Conservation (phyloP, 2,329 filamentous ascomycete species). For the Paraconiothyrium brasiliense region DNA sequence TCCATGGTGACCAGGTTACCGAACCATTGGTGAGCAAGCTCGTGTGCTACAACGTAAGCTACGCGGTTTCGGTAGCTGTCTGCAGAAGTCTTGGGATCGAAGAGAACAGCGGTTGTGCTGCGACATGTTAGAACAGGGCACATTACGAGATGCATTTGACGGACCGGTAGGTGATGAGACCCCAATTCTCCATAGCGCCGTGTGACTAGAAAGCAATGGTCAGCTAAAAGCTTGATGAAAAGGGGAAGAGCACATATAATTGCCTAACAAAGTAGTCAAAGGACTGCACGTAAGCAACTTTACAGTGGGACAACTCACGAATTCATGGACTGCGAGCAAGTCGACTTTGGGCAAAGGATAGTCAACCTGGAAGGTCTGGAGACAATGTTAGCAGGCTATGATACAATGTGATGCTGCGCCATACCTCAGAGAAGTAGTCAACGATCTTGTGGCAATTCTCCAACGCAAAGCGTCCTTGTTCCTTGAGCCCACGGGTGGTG, state of each 20-base stretch:
- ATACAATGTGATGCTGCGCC: slow-evolving; percentile 3
- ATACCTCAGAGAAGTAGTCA: slow-evolving; percentile 88
- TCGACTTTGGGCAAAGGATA: slow-evolving; percentile 95
- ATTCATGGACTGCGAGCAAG: slow-evolving; percentile 94
- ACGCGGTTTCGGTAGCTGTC: slow-evolving; percentile 91
- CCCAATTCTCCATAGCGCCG: slow-evolving; percentile 99
- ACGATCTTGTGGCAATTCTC: slow-evolving; percentile 93
- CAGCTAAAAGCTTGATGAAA: slow-evolving; percentile 40
- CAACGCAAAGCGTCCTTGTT: slow-evolving; percentile 88
- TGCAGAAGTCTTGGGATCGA: slow-evolving; percentile 91
- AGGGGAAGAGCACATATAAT: slow-evolving; percentile 51
- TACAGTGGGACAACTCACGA: slow-evolving; percentile 64
- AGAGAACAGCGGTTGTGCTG: slow-evolving; percentile 89
- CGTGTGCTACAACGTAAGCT: slow-evolving; percentile 97
- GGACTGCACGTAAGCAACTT: slow-evolving; percentile 6
- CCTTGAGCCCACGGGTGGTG: slow-evolving; percentile 91
- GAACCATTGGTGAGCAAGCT: slow-evolving; percentile 96
- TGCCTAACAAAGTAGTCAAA: slow-evolving; percentile 46
- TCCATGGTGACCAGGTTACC: slow-evolving; percentile 96
- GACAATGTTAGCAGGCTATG: slow-evolving; percentile 12
- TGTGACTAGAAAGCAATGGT: slow-evolving; percentile 61
- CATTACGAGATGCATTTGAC: neutral
- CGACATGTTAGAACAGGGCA: slow-evolving; percentile 17
- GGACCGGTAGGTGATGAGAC: slow-evolving; percentile 87
- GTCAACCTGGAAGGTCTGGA: slow-evolving; percentile 79